Evolutionary conservation across 192 early-diverging fungal species (phyloP), one percentile per base, ranked within the genome.

Genomic region (Podila minutissima): DNA sequence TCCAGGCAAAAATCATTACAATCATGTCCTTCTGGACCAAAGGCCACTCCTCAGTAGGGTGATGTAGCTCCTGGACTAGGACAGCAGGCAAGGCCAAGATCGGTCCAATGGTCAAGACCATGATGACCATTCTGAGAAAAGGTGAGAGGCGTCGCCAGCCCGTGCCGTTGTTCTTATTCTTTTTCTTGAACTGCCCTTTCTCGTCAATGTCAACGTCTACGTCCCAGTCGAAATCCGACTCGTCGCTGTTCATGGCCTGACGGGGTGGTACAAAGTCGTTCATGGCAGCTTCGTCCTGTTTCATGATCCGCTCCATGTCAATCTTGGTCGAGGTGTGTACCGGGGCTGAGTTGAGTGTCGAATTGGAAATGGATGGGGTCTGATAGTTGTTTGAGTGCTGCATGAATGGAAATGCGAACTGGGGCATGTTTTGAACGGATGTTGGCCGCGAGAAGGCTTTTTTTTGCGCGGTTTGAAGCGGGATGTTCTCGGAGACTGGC

Each of bases 221-320:
- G 22, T 79, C 76, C 76, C 76, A 79, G 19, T 79, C 76, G 60
- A 79, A 79, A 53, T 79, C 76, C n/a, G 76, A 79, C 61, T 79
- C 76, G 35, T 79, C 76, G 19, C 76, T 79, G 66, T 79, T 79
- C 76, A 79, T 79, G 22, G 76, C 76, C 61, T 79, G 76, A n/a
- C 76, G 64, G 2, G 76, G 76, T 0, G 76, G 76, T 6, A 79
- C 70, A 72, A 79, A 79, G 66, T 79, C 76, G 63, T 78, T 78
- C 75, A 78, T 79, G 28, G 76, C 76, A 4, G 69, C 69, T 53
- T 79, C 70, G 12, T 79, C 76, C 31, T 79, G 76, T 38, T 63
- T 72, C 76, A 79, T 79, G 9, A 79, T 79, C 19, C 76, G 59
- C 15, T 79, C 76, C 62, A 79, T 79, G 64, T 79, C 76, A 59